Evolutionary conservation across 306 rosid species (phyloP), one percentile per base, ranked within the genome.

Genomic region (Quercus ilex): DNA sequence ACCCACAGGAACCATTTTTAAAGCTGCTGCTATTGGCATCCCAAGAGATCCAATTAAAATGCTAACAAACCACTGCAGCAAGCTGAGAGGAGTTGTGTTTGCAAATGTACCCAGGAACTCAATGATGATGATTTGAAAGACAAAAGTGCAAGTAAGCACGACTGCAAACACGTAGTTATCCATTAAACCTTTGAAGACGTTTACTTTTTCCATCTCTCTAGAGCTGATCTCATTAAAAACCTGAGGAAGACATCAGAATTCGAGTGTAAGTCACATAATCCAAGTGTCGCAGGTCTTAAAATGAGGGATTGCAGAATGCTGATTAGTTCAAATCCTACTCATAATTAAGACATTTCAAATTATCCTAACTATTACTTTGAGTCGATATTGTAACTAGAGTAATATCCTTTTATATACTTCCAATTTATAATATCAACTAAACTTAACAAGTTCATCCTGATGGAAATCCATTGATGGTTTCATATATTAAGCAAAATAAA

Each of bases 171-270:
- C 97, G 15, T 95, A 91, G 78, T 93, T 96, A 84, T 89, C 65
- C 85, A 89, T 60, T 82, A 96, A 89, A 56, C 96, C 98, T 81
- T 93, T 78, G 77, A 93, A 88, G 52, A 96, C 98, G 65, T 96
- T 93, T 79, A 93, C 77, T 91, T 90, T 96, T 89, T 93, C 99
- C 99, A 93, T 95, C 82, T 95, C 99, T 80, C 99, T 89, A 13
- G 96, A 95, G 88, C 91, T 95, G 84, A 95, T 85, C 97, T 93
- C 98, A 79, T 95, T 95, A 88, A 95, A 95, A 79, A 84, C 98
- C 98, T 95, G 81, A 73, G 65, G 71, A 84, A 82, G 71, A 69
- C 46, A 68, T 25, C 74, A 74, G 80, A 77, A 80, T 26, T 55
- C 57, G 53, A 76, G 41, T 6, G 30, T 59, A 43, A 58, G 71